These are phyloP conservation scores for Linnemannia exigua DNA, from an alignment of 192 early-diverging fungal species.

Conservation along the genomic window DNA sequence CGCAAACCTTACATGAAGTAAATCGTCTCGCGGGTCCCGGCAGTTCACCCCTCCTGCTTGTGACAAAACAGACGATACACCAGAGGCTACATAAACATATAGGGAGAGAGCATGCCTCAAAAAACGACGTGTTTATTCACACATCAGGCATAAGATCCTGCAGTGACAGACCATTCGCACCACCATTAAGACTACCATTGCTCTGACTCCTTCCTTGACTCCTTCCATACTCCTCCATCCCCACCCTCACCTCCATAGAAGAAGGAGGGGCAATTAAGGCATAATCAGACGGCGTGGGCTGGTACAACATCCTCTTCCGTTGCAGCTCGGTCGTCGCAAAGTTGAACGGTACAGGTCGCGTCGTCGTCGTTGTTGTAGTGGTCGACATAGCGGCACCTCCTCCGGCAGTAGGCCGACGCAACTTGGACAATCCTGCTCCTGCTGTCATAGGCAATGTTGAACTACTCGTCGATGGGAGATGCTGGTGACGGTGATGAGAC, in stretches of 20 bases:
- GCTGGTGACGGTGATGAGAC: background rate
- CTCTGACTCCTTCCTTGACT: too few relatives aligned
- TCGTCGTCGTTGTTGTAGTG: slow-evolving; percentile 1
- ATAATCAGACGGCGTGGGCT: background rate
- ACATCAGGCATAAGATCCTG: background rate
- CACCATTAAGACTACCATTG: background rate
- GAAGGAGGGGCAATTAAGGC: background rate
- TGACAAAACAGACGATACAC: too few relatives aligned
- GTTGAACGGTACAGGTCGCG: slow-evolving; percentile 42
- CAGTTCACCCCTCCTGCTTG: too few relatives aligned
- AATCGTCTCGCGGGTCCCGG: too few relatives aligned
- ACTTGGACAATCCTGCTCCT: slow-evolving; percentile 17
- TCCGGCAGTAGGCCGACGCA: slow-evolving; percentile 54
- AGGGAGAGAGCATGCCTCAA: too few relatives aligned
- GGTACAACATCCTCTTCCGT: slow-evolving; percentile 21
- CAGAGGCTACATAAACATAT: too few relatives aligned
- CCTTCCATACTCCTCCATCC: too few relatives aligned
- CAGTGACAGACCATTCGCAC: background rate
- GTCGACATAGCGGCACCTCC: background rate
- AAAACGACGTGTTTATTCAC: background rate
- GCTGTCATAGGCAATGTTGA: background rate
- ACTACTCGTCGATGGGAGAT: too few relatives aligned
- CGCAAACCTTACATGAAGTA: too few relatives aligned
- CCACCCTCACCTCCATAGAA: background rate
- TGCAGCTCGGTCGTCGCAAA: slow-evolving; percentile 50